These are phyloP conservation scores for Globisporangium polare DNA, from an alignment of 352 stramenopile genomes.

Conservation along the genomic window DNA sequence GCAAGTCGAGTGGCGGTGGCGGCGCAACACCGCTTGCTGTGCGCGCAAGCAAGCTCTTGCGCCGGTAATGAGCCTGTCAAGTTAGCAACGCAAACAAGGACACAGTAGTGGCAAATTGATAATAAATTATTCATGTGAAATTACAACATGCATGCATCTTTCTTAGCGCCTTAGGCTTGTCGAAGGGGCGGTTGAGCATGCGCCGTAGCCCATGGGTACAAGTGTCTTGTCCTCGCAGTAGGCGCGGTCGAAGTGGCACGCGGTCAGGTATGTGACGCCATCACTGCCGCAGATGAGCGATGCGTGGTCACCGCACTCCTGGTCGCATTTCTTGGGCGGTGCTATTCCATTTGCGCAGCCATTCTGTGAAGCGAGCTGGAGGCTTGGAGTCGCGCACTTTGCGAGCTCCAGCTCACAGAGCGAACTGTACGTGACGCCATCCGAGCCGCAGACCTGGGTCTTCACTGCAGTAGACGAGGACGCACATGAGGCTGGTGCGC, in stretches of 20 bases:
- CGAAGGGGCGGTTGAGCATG: neutral
- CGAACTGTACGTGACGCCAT: too few species aligned
- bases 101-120: neutral
- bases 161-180: neutral
- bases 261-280: constrained; percentile 2
- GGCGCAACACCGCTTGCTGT: neutral
- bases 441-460: too few species aligned
- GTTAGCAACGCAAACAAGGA: neutral
- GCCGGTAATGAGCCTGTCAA: neutral
- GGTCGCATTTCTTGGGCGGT: neutral
- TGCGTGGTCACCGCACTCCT: neutral
- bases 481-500: too few species aligned
- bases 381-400: too few species aligned
- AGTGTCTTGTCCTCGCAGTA: neutral
- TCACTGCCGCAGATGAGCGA: neutral
- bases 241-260: neutral
- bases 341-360: too few species aligned
- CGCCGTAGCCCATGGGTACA: neutral
- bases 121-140: neutral
- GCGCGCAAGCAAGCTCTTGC: constrained; percentile 9
- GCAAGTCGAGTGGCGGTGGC: too few species aligned
- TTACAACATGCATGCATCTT: neutral
- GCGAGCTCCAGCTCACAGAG: too few species aligned
- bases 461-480: too few species aligned
- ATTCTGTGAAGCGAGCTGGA: too few species aligned